phyloP scores from a whole-genome alignment of 257 asterid genomes.

The Phtheirospermum japonicum region DNA sequence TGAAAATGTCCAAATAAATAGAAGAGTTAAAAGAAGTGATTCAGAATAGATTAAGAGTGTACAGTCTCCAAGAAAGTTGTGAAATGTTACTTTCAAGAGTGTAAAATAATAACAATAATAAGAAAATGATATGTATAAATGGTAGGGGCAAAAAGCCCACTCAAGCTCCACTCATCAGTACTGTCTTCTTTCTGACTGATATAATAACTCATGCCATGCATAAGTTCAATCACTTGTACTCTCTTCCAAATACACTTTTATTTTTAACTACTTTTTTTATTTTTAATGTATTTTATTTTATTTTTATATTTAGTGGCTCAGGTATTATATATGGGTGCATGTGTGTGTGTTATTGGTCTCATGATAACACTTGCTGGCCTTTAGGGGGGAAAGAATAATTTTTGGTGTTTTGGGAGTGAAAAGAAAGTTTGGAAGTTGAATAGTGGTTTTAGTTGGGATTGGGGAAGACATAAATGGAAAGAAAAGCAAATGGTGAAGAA shows the following conservation, averaged over 20 bases:
- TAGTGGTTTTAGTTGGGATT: no score
- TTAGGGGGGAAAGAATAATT: not conserved
- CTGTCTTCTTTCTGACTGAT: conserved; percentile 28
- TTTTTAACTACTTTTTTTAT: not conserved
- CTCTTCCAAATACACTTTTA: not conserved
- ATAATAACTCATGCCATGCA: conserved; percentile 38
- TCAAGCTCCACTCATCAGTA: not conserved
- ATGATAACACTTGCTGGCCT: not conserved
- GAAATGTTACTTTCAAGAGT: conserved; percentile 35
- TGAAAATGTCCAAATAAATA: not conserved
- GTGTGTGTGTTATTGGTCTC: not conserved
- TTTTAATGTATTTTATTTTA: not conserved
- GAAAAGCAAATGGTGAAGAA: conserved; percentile 16
- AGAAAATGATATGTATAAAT: not conserved
- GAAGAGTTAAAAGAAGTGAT: conserved; percentile 24
- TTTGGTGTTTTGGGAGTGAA: not conserved
- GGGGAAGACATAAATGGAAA: conserved; percentile 31
- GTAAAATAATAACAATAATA: not conserved
- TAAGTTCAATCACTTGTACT: conserved; percentile 29
- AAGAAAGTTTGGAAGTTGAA: not conserved
- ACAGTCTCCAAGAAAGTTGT: conserved; percentile 26
- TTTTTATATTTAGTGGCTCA: not conserved
- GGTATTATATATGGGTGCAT: not conserved
- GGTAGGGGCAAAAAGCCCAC: conserved; percentile 1
- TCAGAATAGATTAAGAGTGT: conserved; percentile 12